Evolutionary conservation across 768 basidiomycete genomes (phyloP), one percentile per base, ranked within the genome.

Genomic region (Leucocoprinus birnbaumii): DNA sequence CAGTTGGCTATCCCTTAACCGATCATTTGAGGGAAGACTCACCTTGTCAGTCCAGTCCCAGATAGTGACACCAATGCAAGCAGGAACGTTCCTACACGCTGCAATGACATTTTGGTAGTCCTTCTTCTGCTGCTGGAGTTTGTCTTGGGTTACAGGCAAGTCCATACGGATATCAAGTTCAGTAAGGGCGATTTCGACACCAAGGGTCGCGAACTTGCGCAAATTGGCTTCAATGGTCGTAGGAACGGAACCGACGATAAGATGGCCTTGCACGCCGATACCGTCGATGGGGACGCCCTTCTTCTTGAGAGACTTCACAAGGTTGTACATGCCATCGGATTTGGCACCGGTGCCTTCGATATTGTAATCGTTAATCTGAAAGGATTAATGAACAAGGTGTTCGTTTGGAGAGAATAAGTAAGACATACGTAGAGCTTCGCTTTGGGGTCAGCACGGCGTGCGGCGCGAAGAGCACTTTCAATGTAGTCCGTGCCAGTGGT

Each of bases 181-280:
- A 1, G 85, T 86, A 58, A 85, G 77, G 4, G 83, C 84, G 27
- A 85, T 79, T 58, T 86, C 84, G 34, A 86, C 71, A 2, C 85
- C 83, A 22, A 85, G 76, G 16, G 78, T 75, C 3, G 79, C 75
- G 63, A 85, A 80, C 49, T 72, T 67, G 55, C 75, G 66, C 51
- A 84, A 67, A 59, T 80, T 80, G 13, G 73, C 64, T 55, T 74
- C 66, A 44, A 86, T 66, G 10, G 71, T 68, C 2, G 74, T 66
- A 6, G 83, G 80, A 26, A 85, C 72, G 58, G 76, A 60, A 22
- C 82, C 83, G 42, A 84, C 76, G 61, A 82, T 80, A 60, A 84
- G 70, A 63, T 85, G 84, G 34, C 69, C 68, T 65, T 85, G 77
- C 49, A 84, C 70, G 52, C 84, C 84, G 51, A 87, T 67, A 25